These are phyloP conservation scores for Penicillium janthinellum DNA, from an alignment of 2,329 filamentous ascomycete genomes.

Conservation along the genomic window DNA sequence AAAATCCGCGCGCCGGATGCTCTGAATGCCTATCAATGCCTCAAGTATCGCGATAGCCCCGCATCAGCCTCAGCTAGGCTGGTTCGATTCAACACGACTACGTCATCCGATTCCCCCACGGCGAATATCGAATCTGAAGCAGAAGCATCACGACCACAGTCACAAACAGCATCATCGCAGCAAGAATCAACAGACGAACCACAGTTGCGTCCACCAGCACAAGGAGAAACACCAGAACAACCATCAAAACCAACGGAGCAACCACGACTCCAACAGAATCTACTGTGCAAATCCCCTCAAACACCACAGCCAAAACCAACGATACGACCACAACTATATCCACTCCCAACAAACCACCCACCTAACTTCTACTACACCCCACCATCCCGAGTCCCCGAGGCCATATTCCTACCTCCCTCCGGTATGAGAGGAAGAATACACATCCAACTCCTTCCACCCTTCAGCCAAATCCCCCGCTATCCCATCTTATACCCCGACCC, in stretches of 20 bases:
- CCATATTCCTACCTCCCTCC: neutral
- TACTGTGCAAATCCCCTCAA: too few species aligned
- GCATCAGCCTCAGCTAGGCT: neutral
- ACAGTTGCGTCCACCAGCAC: too few species aligned
- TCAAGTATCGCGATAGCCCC: neutral
- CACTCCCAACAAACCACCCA: too few species aligned
- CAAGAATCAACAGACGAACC: neutral
- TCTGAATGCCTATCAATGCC: neutral
- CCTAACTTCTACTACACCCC: too few species aligned
- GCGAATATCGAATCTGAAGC: neutral
- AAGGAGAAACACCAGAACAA: too few species aligned
- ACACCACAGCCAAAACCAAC: neutral
- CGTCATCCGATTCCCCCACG: neutral
- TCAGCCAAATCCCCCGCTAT: constrained; percentile 33
- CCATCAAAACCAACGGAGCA: too few species aligned
- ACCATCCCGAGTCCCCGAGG: too few species aligned
- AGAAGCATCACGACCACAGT: neutral
- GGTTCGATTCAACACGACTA: neutral
- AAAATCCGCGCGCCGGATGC: neutral
- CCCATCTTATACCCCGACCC: constrained; percentile 33
- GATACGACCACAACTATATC: too few species aligned
- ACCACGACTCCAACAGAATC: too few species aligned
- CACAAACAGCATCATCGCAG: neutral
- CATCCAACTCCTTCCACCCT: constrained; percentile 24
- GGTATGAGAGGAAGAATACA: neutral